Evolutionary conservation across 1,139 yeast species (phyloP).

Genomic region (Arxiozyma telluris): DNA sequence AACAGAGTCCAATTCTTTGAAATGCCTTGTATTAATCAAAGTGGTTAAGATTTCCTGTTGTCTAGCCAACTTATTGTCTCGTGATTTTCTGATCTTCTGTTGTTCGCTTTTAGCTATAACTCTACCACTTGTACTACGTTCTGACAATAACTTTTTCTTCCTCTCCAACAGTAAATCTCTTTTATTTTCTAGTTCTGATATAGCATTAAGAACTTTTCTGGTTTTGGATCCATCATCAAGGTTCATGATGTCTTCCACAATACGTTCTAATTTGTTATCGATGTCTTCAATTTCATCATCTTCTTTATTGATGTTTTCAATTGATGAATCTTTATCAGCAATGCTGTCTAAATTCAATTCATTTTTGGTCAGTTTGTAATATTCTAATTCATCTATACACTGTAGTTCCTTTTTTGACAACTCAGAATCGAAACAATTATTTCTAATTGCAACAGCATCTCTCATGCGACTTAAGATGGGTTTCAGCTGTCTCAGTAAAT

Average conservation of each 20-base stretch:
- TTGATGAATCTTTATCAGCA: slow-evolving; percentile 11
- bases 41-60: slow-evolving; percentile 23
- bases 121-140: slow-evolving; percentile 15
- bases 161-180: slow-evolving; percentile 20
- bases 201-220: slow-evolving; percentile 16
- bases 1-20: slow-evolving; percentile 17
- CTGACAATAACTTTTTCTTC: slow-evolving; percentile 13
- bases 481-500: slow-evolving; percentile 53
- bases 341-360: slow-evolving; percentile 22
- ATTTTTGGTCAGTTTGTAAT: slow-evolving; percentile 31
- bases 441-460: slow-evolving; percentile 53
- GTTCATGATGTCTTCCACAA: slow-evolving; percentile 29
- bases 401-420: slow-evolving; percentile 36
- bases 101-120: slow-evolving; percentile 20
- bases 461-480: slow-evolving; percentile 46
- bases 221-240: slow-evolving; percentile 28
- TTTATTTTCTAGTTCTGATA: slow-evolving; percentile 21
- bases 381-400: slow-evolving; percentile 35
- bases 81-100: slow-evolving; percentile 13
- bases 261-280: slow-evolving; percentile 28
- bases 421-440: slow-evolving; percentile 40
- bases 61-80: slow-evolving; percentile 16
- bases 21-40: slow-evolving; percentile 19
- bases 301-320: slow-evolving; percentile 10
- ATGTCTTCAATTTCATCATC: slow-evolving; percentile 16